Percentiles rank a stretch among this genome's conserved stretches.
Evolutionary conservation across 257 asterid genomes (phyloP).

Genomic region (Ilex aquifolium): DNA sequence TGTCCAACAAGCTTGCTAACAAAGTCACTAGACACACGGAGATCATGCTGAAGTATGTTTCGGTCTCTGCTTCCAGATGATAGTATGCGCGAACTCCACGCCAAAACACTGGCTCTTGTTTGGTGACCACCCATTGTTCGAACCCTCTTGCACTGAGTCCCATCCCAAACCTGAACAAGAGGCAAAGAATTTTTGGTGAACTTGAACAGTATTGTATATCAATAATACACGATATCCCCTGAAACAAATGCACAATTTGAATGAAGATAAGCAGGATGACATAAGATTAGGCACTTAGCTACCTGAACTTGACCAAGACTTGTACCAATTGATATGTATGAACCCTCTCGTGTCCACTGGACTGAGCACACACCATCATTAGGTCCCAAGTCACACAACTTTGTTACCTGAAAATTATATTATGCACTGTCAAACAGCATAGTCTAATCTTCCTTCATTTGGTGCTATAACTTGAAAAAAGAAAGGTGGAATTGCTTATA

Average conservation of each 20-base stretch:
- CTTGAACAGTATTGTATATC: neutral
- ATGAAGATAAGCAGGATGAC: too few species aligned
- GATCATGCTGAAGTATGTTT: slow-evolving; percentile 92
- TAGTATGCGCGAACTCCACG: slow-evolving; percentile 82
- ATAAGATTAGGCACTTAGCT: neutral
- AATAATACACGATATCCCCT: neutral
- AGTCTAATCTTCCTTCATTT: too few species aligned
- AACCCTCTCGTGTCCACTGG: slow-evolving; percentile 95
- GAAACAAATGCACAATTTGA: neutral
- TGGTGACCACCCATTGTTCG: slow-evolving; percentile 92
- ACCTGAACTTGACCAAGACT: slow-evolving; percentile 94
- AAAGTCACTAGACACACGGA: slow-evolving; percentile 74
- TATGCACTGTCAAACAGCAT: neutral
- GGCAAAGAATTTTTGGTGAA: neutral
- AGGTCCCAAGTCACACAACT: slow-evolving; percentile 89
- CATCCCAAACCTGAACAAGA: slow-evolving; percentile 82
- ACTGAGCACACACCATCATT: slow-evolving; percentile 84
- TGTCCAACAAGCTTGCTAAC: slow-evolving; percentile 85
- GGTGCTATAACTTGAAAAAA: too few species aligned
- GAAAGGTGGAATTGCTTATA: too few species aligned
- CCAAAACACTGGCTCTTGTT: slow-evolving; percentile 83
- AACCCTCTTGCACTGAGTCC: slow-evolving; percentile 84
- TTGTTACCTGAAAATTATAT: slow-evolving; percentile 57
- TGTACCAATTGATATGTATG: slow-evolving; percentile 85
- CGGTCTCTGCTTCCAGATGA: slow-evolving; percentile 96